Base-by-base conservation (phyloP, 805 yeast genomes). In the Spathaspora girioi region DNA sequence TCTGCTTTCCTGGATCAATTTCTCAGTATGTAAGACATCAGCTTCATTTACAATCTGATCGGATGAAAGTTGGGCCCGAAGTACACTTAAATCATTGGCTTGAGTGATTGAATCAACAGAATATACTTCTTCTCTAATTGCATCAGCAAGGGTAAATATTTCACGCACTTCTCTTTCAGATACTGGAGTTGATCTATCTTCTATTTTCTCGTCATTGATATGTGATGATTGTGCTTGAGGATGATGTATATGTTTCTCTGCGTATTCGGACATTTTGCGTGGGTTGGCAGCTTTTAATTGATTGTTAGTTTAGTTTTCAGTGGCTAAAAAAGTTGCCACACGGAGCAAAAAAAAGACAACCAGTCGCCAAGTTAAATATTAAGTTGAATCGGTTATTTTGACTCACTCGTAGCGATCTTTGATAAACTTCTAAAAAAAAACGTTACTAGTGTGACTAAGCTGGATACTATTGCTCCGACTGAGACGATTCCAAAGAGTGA, bases 21-120 rank as follows among this genome's bases (percentile, higher is more conserved):
- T 54, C 48, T 68, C 68, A 9, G 69, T 62, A 32, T 59, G 57
- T 38, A 60, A 55, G 11, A 69, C 56, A 51, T 70, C 75, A 38
- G 59, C 59, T 43, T 59, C 57, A 47, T 54, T 57, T 20, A 70
- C 62, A n/a, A 66, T 44, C 45, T 65, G 68, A 50, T 69, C 73
- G 0, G 70, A 60, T 7, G 73, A 67, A 42, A 67, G 50, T 51
- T 67, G 70, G 38, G 57, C 50, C 19, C 56, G 55, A 12, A 65
- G 51, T 1, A 65, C 64, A 2, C 60, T 54, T 8, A 63, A 38
- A 43, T 63, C 67, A 31, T 64, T 64, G 23, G 47, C 52, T 47
- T 61, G 59, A 32, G 49, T 49, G 8, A 49, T 17, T 12, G 46
- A 54, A 29, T 58, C 57, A 5, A 45, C 47, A 7, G 40, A 14